Percentiles rank a stretch among this genome's conserved stretches.
phyloP scores from a whole-genome alignment of 2,329 filamentous ascomycete species.

The Nothopassalora personata region DNA sequence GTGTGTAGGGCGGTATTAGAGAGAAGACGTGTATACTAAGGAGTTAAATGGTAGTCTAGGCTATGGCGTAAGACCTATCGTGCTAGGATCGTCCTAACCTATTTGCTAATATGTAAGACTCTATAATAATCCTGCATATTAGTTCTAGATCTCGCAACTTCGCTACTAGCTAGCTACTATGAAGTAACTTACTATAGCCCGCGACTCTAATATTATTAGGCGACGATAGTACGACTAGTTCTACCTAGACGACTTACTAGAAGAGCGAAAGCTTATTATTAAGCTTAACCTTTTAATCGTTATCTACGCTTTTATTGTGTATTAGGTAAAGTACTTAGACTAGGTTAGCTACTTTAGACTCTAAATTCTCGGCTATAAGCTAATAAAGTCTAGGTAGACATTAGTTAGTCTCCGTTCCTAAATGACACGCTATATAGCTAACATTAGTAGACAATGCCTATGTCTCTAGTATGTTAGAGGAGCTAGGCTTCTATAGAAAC shows the following conservation, averaged over 20 bases:
- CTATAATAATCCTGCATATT: too few relatives aligned
- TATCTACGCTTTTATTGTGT: conserved; percentile 51
- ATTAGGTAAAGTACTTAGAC: conserved; percentile 55
- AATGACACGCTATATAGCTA: not conserved
- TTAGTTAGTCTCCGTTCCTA: conserved; percentile 38
- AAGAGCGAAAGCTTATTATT: conserved; percentile 48
- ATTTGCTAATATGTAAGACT: too few relatives aligned
- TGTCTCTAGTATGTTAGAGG: conserved; percentile 17
- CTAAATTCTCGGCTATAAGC: too few relatives aligned
- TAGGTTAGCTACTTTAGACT: conserved; percentile 14
- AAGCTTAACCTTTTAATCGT: conserved; percentile 55
- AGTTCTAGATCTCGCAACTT: too few relatives aligned
- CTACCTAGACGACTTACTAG: conserved; percentile 44
- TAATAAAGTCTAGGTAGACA: conserved; percentile 38
- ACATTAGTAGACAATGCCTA: conserved; percentile 40
- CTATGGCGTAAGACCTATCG: too few relatives aligned
- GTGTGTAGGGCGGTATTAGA: too few relatives aligned
- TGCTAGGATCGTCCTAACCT: too few relatives aligned
- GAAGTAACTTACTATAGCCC: not conserved
- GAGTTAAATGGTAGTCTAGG: too few relatives aligned
- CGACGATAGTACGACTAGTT: conserved; percentile 40
- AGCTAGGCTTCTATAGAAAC: conserved; percentile 14
- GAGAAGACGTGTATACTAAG: too few relatives aligned
- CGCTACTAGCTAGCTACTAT: too few relatives aligned
- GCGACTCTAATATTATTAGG: not conserved